Evolutionary conservation across 2,329 filamentous ascomycete genomes (phyloP), one percentile per base, ranked within the genome.

Genomic region (Alternaria brassicicola): DNA sequence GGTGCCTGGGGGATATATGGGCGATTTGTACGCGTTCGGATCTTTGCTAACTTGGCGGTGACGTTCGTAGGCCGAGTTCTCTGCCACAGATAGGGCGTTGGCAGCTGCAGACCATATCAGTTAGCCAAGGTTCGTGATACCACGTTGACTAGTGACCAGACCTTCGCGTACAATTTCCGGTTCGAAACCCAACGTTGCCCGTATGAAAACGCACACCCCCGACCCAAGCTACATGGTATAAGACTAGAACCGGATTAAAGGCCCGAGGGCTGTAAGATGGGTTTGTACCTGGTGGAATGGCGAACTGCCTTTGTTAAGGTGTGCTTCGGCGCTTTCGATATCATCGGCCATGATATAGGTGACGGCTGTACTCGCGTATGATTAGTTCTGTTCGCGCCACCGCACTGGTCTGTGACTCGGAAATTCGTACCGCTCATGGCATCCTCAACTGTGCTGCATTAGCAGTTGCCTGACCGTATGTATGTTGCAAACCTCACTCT

Each of bases 111-210:
- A 23, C n/a, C 13, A 26, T 25, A 50, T 69, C 35, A 68, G 64
- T 42, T 28, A 47, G 43, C 38, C 10, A 15, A 54, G 10, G 25
- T 41, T 12, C 6, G 9, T 17, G 10, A 39, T 17, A 35, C 23
- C 26, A 28, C 2, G 15, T 28, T 10, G 26, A 19, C 13, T 23
- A 55, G 15, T 42, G n/a, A 28, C 30, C 78, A 59, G 53, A 85
- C 84, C 84, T 80, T 96, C 88, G 55, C 87, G 87, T 89, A 98
- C 95, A 65, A 96, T 84, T 3, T 95, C 88, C 76, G 96, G 93
- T 78, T 98, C 95, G 69, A 97, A 95, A 2, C 93, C 93, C 1
- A 98, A 81, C 2, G 95, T 89, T 17, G 93, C 93, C 67, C 88
- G 85, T 78, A 98, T 88, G 75, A 98, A 98, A 42, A 87, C 87